phyloP scores from a whole-genome alignment of 495 filamentous ascomycete species.

The Platismatia glauca region DNA sequence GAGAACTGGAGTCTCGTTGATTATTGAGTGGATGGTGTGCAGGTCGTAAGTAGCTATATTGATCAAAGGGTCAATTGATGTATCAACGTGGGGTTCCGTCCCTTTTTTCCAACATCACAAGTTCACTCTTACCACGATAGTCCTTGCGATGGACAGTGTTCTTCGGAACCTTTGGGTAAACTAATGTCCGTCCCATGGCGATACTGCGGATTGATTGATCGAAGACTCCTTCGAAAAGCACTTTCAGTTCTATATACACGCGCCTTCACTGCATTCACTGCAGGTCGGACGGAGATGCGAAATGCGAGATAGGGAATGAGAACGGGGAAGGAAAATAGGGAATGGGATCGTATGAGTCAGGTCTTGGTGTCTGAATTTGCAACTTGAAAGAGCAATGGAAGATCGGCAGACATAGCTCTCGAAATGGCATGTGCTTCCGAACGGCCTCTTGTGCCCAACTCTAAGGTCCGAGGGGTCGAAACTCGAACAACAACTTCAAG shows the following conservation, averaged over 20 bases:
- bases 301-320: no score
- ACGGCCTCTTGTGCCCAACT: neutral
- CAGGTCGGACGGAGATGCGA: neutral
- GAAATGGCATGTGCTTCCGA: conserved; percentile 8
- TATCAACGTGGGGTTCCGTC: neutral
- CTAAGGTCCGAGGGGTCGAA: no score
- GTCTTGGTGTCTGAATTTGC: neutral
- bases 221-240: neutral
- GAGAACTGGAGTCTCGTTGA: conserved; percentile 67
- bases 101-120: neutral
- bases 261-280: neutral
- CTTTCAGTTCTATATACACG: neutral
- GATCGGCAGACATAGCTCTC: conserved; percentile 4
- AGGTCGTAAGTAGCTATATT: conserved; percentile 62
- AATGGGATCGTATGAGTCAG: neutral
- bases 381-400: no score
- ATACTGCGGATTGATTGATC: neutral
- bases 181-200: conserved; percentile 44
- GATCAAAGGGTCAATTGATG: conserved; percentile 1
- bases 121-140: conserved; percentile 47
- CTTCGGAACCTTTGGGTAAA: conserved; percentile 56
- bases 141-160: conserved; percentile 69
- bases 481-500: no score
- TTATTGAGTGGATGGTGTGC: conserved; percentile 65
- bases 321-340: no score